Base-by-base conservation (phyloP, 805 yeast species). In the Sugiyamaella chiloensis region DNA sequence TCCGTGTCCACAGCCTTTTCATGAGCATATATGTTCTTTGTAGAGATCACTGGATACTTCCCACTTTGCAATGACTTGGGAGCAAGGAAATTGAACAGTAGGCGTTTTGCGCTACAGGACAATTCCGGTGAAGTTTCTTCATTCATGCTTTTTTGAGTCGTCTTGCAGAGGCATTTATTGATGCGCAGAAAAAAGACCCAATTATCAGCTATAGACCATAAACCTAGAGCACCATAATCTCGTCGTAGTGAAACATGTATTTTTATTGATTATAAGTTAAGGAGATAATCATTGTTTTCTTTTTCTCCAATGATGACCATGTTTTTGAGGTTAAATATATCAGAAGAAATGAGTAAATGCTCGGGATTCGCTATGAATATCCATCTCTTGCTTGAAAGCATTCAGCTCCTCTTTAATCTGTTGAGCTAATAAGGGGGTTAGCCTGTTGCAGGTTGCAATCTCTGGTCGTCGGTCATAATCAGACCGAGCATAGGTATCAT, bases 401-500 rank as follows among this genome's bases (percentile, higher is more conserved):
- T 93, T 90, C 62, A 91, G 71, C 65, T 91, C 98, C 31, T 83
- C 85, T 66, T 83, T 85, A 58, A 91, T 88, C 65, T 79, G 80
- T 64, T 87, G 89, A 0, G 97, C 96, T 61, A 89, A 68, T 48
- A 76, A 73, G 4, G 97, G 96, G 1, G 96, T 89, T 63, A 89
- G 72, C 61, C 84, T 88, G 65, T 90, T 88, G 68, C 97, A 91
- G 1, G 97, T 89, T 2, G 96, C 95, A 24, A 82, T 73, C 53
- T 89, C 97, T 0, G 97, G 96, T 54, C 83, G 88, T 59, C 99
- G 80, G 65, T 91, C 97, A 65, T 91, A 91, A 55, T 86, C 96
- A 16, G 78, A 81, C 30, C 82, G 81, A 50, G 83, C 77, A 64
- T 85, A 88, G 0, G 96, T 91, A 51, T 88, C 95, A 65, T 82